phyloP scores from a whole-genome alignment of 2,329 filamentous ascomycete species.

The Aspergillus sp. region DNA sequence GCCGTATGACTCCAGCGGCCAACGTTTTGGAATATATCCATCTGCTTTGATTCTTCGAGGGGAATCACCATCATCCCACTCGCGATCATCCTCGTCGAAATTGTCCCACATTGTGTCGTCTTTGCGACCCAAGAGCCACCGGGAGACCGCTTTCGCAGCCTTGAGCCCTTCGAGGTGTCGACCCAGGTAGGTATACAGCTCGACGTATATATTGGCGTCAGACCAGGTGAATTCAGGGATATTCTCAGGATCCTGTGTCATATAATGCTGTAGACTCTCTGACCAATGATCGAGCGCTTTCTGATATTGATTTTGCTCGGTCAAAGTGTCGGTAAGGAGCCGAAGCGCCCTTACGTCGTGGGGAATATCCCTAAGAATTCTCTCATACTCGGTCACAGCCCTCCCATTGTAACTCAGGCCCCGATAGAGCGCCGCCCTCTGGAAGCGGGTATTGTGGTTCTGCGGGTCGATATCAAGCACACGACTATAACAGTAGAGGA shows the following conservation, averaged over 20 bases:
- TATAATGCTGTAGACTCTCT: constrained; percentile 51
- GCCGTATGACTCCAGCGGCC: constrained; percentile 64
- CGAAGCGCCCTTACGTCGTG: constrained; percentile 56
- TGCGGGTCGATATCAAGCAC: constrained; percentile 54
- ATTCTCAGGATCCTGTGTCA: constrained; percentile 44
- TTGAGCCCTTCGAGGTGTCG: constrained; percentile 65
- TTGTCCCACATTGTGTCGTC: constrained; percentile 77
- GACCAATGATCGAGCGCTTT: constrained; percentile 54
- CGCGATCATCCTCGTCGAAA: constrained; percentile 71
- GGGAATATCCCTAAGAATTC: constrained; percentile 54
- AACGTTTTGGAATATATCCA: constrained; percentile 58
- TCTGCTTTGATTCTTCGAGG: constrained; percentile 63
- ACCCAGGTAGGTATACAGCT: constrained; percentile 68
- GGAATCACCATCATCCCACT: constrained; percentile 77
- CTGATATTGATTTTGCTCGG: constrained; percentile 50
- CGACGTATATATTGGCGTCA: constrained; percentile 80
- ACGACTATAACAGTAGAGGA: constrained; percentile 54
- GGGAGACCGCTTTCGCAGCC: constrained; percentile 68
- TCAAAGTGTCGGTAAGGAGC: constrained; percentile 58
- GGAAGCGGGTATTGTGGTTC: constrained; percentile 54
- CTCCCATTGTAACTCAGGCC: constrained; percentile 48
- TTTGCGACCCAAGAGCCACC: constrained; percentile 78
- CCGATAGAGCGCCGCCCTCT: constrained; percentile 57
- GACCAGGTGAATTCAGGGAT: constrained; percentile 65
- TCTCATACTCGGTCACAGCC: constrained; percentile 53